Base-by-base conservation (phyloP, 1,139 yeast species). In the Meyerozyma sp. region DNA sequence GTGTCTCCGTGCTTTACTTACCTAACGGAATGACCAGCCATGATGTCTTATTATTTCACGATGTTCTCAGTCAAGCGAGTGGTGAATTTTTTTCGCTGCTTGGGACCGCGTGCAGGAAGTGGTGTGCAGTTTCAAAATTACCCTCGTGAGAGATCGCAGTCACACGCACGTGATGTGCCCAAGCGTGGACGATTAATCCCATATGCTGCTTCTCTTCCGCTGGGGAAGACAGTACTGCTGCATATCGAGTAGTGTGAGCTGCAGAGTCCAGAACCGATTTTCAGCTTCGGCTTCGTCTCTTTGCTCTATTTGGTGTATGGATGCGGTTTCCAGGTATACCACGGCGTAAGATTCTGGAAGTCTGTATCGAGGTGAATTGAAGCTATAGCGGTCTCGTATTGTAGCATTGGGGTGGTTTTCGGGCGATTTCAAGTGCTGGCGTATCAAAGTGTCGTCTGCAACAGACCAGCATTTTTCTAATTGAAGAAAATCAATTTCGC, bases 1-100 rank as follows among this genome's bases (percentile, higher is more conserved):
- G 2, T 30, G 34, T 30, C 16, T 30, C 34, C 34, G 34, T 30
- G 34, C 34, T 30, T 30, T 30, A 85, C 95, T 69, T 84, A 87
- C 95, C 94, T 88, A 73, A 90, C 97, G 80, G 96, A 85, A 81
- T 85, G 93, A 88, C 96, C 96, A 81, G 96, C 85, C 97, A 90
- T 90, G 70, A 73, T 82, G 76, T 62, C 65, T 54, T 45, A 53
- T 54, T 53, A 52, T 48, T 57, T 50, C 49, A 45, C 40, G 46
- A 45, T 13, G 26, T 20, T 20, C 26, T 34, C 37, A 34, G 37
- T 34, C 37, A 18, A 34, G 9, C 50, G 50, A 53, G 47, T 46
- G 40, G 36, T 51, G 44, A 46, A 47, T 45, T 48, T 49, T 49
- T 46, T 50, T 43, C 46, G 41, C 51, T 44, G 48, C 32, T 27